These are phyloP conservation scores for Diaporthe citri DNA, from an alignment of 2,329 filamentous ascomycete genomes.

Conservation along the genomic window DNA sequence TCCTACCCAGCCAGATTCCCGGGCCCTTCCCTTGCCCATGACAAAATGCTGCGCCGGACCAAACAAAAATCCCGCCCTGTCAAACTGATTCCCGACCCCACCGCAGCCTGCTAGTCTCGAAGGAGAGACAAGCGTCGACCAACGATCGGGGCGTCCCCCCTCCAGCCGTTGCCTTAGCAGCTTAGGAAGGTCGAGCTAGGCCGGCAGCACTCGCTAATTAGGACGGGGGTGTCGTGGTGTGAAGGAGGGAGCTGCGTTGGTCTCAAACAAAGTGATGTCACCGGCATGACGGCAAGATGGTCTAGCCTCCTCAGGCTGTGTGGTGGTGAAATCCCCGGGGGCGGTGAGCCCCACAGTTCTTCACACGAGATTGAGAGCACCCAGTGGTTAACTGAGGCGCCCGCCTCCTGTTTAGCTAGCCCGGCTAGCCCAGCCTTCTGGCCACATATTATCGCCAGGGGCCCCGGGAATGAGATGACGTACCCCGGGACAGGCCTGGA, in stretches of 20 bases:
- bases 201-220: neutral
- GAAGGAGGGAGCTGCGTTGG: neutral
- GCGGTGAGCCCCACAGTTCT: constrained; percentile 31
- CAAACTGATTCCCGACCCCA: constrained; percentile 17
- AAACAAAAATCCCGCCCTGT: constrained; percentile 8
- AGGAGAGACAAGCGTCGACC: constrained; percentile 14
- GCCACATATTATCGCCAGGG: constrained; percentile 16
- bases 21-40: constrained; percentile 14
- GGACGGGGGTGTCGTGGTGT: neutral
- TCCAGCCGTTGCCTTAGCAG: neutral
- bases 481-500: neutral
- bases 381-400: neutral
- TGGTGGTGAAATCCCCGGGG: neutral
- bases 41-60: neutral
- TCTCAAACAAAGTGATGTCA: constrained; percentile 31
- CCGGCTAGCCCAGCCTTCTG: constrained; percentile 8
- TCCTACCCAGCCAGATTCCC: neutral
- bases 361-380: neutral
- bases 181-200: neutral
- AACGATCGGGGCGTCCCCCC: neutral
- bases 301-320: constrained; percentile 4
- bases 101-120: constrained; percentile 8
- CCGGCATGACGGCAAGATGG: neutral
- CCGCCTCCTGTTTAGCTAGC: neutral
- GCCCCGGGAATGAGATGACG: constrained; percentile 22